Evolutionary conservation across 768 basidiomycete genomes (phyloP), one percentile per base, ranked within the genome.

Genomic region (Strobilomyces dryophilus): DNA sequence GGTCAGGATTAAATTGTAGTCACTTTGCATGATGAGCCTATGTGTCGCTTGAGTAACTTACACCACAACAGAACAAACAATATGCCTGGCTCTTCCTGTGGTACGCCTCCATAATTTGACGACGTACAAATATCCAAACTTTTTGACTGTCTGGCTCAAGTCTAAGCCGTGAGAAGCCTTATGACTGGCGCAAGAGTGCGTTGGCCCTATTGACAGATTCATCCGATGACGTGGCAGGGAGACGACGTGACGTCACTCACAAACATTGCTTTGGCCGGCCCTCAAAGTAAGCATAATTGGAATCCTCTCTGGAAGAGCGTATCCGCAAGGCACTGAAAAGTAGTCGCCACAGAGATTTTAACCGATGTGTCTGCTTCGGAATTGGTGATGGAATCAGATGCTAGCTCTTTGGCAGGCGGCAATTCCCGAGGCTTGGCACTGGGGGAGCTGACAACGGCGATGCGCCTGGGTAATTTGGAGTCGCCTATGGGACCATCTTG

Each of bases 121-220:
- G 76, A 5, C 82, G 75, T 21, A 84, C 73, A n/a, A 77, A 70
- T 45, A 85, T 80, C 83, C 87, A 89, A 60, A 89, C 73, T 9
- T 83, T 76, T 63, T 90, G 85, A 1, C 73, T 71, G 44, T 87
- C 82, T 6, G 78, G 62, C 55, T 89, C 84, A 7, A 73, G 72
- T 44, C 89, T 74, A n/a, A n/a, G 79, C 68, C 51, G 77, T 71
- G 35, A 91, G 67, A 18, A 91, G 70, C 55, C 82, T 83, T 76
- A 78, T 11, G 77, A 74, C 15, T 84, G 73, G 21, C 78, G 81
- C 36, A 82, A 70, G 35, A 69, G 56, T 26, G 54, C 62, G 43
- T 51, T 45, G 31, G 66, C 60, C 24, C 61, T 71, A 24, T 52
- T 10, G 17, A 40, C 17, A 20, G 32, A 31, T 49, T 51, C 34